These are phyloP conservation scores for Epichloe elymi DNA, from an alignment of 2,329 filamentous ascomycete genomes.

Conservation along the genomic window DNA sequence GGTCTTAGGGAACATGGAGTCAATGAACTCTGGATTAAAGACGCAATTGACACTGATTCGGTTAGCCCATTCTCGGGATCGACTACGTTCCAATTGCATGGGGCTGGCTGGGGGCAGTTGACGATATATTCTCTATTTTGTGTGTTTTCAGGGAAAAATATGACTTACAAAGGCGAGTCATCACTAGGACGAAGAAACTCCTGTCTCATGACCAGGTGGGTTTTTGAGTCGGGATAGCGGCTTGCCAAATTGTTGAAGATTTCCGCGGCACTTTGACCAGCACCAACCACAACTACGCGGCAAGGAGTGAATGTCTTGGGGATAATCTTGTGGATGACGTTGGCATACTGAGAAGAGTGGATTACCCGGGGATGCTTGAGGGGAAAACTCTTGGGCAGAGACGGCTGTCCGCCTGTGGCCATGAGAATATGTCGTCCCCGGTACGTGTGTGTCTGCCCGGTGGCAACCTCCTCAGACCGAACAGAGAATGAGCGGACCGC, in stretches of 20 bases:
- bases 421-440: conserved; percentile 52
- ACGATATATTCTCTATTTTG: too few species aligned
- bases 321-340: conserved; percentile 47
- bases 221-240: conserved; percentile 69
- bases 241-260: conserved; percentile 82
- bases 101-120: background rate
- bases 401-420: conserved; percentile 48
- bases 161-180: conserved; percentile 81
- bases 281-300: conserved; percentile 73
- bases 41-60: conserved; percentile 72
- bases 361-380: conserved; percentile 59
- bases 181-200: conserved; percentile 81
- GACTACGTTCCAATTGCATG: background rate
- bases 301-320: conserved; percentile 43
- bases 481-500: conserved; percentile 55
- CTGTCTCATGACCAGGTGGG: conserved; percentile 67
- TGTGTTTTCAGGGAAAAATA: background rate
- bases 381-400: conserved; percentile 58
- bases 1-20: conserved; percentile 58
- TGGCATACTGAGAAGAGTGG: conserved; percentile 79
- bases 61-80: background rate
- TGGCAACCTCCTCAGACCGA: conserved; percentile 46
- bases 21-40: conserved; percentile 79
- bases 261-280: conserved; percentile 86
- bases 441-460: conserved; percentile 38